phyloP scores from a whole-genome alignment of 2,329 filamentous ascomycete species.

The Fusarium verrucosum region DNA sequence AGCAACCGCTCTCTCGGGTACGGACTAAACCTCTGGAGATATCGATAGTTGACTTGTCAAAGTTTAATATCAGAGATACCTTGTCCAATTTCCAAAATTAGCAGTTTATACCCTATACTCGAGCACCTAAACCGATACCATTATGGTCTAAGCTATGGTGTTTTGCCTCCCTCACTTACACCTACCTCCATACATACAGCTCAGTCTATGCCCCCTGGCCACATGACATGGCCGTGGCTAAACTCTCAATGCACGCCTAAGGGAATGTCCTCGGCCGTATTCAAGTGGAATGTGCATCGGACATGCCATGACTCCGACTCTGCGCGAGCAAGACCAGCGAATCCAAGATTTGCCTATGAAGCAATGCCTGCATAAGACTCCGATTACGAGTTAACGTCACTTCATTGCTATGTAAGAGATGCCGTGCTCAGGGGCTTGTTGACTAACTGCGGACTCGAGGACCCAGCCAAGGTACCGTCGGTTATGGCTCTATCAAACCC shows the following conservation, averaged over 20 bases:
- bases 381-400: conserved; percentile 22
- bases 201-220: conserved; percentile 12
- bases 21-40: conserved; percentile 6
- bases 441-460: conserved; percentile 8
- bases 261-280: neutral
- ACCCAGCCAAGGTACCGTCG: neutral
- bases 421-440: conserved; percentile 20
- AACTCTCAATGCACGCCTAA: conserved; percentile 6
- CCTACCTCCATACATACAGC: too few relatives aligned
- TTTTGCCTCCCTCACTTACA: conserved; percentile 8
- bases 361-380: neutral
- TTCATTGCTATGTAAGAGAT: conserved; percentile 18
- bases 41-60: conserved; percentile 1
- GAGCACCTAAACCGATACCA: neutral
- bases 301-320: conserved; percentile 3
- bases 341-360: conserved; percentile 23
- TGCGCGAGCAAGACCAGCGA: conserved; percentile 20
- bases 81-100: conserved; percentile 4
- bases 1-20: conserved; percentile 31
- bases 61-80: conserved; percentile 1
- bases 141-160: neutral
- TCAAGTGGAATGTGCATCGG: conserved; percentile 8
- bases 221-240: conserved; percentile 3
- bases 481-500: conserved; percentile 14
- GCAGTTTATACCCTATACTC: neutral